Evolutionary conservation across 176 grass and related monocot genomes (phyloP).

Genomic region (bread wheat (Triticum aestivum)): IWGSC_CS_RefSeq_v2.1 NC_057814.1:153848545-153849044

Average conservation of each 20-base stretch:
- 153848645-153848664: slow-evolving; percentile 43
- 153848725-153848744: slow-evolving; percentile 62
- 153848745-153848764: slow-evolving; percentile 43
- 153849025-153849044: slow-evolving; percentile 35
- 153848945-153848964: too few species aligned
- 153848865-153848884: slow-evolving; percentile 52
- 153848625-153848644: slow-evolving; percentile 42
- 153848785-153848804: slow-evolving; percentile 62
- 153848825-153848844: slow-evolving; percentile 20
- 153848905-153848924: neutral
- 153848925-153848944: neutral
- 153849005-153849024: slow-evolving; percentile 27
- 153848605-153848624: slow-evolving; percentile 34
- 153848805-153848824: slow-evolving; percentile 52
- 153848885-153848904: slow-evolving; percentile 48
- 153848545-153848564: slow-evolving; percentile 46
- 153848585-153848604: slow-evolving; percentile 45
- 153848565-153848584: slow-evolving; percentile 44
- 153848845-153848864: slow-evolving; percentile 49
- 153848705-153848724: slow-evolving; percentile 44
- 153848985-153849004: too few species aligned
- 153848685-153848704: slow-evolving; percentile 19
- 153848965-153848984: too few species aligned
- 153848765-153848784: slow-evolving; percentile 69
- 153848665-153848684: slow-evolving; percentile 7